These are phyloP conservation scores for Sechiopsis laciniata DNA, from an alignment of 306 rosid species.

Conservation along the genomic window DNA sequence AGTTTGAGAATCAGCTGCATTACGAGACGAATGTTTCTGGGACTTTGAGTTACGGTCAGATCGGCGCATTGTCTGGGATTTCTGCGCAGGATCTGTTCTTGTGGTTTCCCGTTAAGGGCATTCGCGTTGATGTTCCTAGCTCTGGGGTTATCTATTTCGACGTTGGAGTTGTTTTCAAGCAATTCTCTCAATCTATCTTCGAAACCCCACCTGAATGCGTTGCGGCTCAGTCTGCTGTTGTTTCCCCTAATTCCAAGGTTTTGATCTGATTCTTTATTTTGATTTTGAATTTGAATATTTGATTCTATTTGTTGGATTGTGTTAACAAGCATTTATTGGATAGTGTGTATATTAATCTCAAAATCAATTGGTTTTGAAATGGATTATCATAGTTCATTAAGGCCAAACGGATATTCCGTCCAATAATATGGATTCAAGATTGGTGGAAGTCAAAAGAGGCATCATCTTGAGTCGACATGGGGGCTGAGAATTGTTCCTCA, in stretches of 20 bases:
- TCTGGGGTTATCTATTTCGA: slow-evolving; percentile 77
- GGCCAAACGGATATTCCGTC: too few relatives aligned
- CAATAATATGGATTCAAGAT: too few relatives aligned
- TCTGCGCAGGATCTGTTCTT: slow-evolving; percentile 77
- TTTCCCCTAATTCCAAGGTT: slow-evolving; percentile 28
- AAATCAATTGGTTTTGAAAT: too few relatives aligned
- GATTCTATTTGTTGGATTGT: neutral
- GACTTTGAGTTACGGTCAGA: slow-evolving; percentile 48
- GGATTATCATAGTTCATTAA: too few relatives aligned
- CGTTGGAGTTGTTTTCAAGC: slow-evolving; percentile 65
- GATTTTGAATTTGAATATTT: neutral
- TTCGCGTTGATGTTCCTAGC: slow-evolving; percentile 74
- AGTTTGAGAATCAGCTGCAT: slow-evolving; percentile 75
- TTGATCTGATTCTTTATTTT: neutral
- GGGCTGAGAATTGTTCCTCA: too few relatives aligned
- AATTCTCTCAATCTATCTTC: slow-evolving; percentile 65
- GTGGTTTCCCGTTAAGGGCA: slow-evolving; percentile 71
- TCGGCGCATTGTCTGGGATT: slow-evolving; percentile 53
- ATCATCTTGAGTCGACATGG: too few relatives aligned
- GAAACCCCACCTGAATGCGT: slow-evolving; percentile 72
- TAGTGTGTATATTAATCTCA: too few relatives aligned
- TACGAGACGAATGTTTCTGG: slow-evolving; percentile 75
- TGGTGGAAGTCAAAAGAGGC: too few relatives aligned
- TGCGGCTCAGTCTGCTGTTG: slow-evolving; percentile 21
- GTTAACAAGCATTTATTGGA: too few relatives aligned